Evolutionary conservation across 1,284 basidiomycete species (phyloP).

Genomic region (Filobasidium uniguttulatum): DNA sequence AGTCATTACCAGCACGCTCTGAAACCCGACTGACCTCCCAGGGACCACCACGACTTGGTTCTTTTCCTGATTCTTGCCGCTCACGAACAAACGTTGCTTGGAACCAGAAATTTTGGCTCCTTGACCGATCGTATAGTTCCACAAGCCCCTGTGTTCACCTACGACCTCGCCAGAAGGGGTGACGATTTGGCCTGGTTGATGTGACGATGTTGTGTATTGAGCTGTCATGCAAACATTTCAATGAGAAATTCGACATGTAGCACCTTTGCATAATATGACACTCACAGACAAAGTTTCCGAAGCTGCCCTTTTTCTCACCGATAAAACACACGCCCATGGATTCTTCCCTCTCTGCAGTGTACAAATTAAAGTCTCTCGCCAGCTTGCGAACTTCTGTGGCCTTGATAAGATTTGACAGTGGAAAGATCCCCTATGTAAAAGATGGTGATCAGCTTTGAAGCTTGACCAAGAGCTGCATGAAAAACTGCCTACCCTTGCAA

Average conservation of each 20-base stretch:
- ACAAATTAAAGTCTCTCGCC: slow-evolving; percentile 53
- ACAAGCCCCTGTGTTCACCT: slow-evolving; percentile 60
- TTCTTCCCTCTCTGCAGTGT: slow-evolving; percentile 66
- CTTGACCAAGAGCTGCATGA: too few relatives aligned
- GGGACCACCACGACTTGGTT: slow-evolving; percentile 65
- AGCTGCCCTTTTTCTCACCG: slow-evolving; percentile 56
- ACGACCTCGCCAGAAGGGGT: slow-evolving; percentile 47
- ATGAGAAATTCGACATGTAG: slow-evolving; percentile 9
- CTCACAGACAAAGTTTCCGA: slow-evolving; percentile 60
- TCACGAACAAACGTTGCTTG: slow-evolving; percentile 56
- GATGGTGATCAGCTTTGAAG: background rate
- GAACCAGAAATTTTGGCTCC: slow-evolving; percentile 54
- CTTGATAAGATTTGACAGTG: slow-evolving; percentile 56
- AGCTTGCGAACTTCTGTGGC: slow-evolving; percentile 54
- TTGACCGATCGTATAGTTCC: slow-evolving; percentile 82
- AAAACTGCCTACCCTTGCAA: slow-evolving; percentile 39
- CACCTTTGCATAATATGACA: slow-evolving; percentile 14
- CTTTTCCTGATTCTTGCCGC: slow-evolving; percentile 48
- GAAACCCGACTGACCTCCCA: slow-evolving; percentile 45
- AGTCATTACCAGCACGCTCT: background rate
- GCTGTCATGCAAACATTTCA: slow-evolving; percentile 39
- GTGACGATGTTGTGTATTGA: slow-evolving; percentile 57
- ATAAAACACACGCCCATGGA: slow-evolving; percentile 98
- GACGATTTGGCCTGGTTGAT: slow-evolving; percentile 50
- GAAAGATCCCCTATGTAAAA: slow-evolving; percentile 58